phyloP scores from a whole-genome alignment of 306 rosid genomes.

The Benincasa hispida region DNA sequence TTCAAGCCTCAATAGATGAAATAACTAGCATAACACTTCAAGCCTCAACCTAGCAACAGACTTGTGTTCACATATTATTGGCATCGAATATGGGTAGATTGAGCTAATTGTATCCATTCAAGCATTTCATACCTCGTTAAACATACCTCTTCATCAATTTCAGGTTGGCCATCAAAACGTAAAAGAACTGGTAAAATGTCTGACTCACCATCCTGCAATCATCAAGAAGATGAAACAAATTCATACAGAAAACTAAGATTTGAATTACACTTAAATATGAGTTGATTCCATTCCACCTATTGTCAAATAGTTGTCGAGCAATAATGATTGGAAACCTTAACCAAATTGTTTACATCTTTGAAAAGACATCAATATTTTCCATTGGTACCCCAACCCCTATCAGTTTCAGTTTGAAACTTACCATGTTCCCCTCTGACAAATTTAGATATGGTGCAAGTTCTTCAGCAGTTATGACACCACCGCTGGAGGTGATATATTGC shows the following conservation, averaged over 20 bases:
- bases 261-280: not conserved
- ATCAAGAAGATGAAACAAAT: slow-evolving; percentile 17
- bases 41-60: slow-evolving; percentile 5
- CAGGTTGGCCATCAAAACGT: slow-evolving; percentile 88
- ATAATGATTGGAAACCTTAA: not conserved
- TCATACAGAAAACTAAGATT: slow-evolving; percentile 10
- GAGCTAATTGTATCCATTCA: not conserved
- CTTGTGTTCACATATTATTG: not conserved
- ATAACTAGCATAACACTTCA: not conserved
- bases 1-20: too few relatives aligned
- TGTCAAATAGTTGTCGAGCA: not conserved
- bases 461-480: slow-evolving; percentile 93
- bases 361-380: not conserved
- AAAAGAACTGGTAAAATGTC: slow-evolving; percentile 88
- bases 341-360: not conserved
- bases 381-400: too few relatives aligned
- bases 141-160: slow-evolving; percentile 89
- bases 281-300: not conserved
- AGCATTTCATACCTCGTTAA: slow-evolving; percentile 11
- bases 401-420: slow-evolving; percentile 12
- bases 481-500: slow-evolving; percentile 78
- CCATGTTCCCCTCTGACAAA: slow-evolving; percentile 31
- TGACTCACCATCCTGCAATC: slow-evolving; percentile 81
- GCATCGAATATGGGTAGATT: not conserved
- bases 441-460: slow-evolving; percentile 95